Percentiles rank a stretch among this genome's conserved stretches.
phyloP scores from a whole-genome alignment of 306 rosid species.

The Vachellia collinsii region DNA sequence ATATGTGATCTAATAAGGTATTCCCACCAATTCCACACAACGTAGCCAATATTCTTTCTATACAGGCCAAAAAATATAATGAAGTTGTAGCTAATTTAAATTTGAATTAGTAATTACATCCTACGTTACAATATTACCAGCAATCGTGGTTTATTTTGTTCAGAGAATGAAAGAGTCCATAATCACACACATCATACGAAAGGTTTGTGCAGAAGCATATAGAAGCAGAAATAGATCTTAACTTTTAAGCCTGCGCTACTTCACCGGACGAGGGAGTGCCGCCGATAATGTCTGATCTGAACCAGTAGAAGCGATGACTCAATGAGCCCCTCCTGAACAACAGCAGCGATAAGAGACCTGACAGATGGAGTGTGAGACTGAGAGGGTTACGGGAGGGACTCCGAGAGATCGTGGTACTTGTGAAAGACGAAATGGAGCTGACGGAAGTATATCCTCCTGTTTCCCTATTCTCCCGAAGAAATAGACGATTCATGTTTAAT shows the following conservation, averaged over 20 bases:
- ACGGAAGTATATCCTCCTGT: too few species aligned
- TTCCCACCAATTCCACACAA: background rate
- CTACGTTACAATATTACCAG: background rate
- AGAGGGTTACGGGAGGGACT: too few species aligned
- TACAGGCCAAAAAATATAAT: background rate
- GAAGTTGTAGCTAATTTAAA: background rate
- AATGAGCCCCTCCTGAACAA: background rate
- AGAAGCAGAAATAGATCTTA: background rate
- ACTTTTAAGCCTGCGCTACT: background rate
- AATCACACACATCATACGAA: background rate
- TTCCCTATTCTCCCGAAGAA: too few species aligned
- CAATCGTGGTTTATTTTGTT: too few species aligned
- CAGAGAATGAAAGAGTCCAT: too few species aligned
- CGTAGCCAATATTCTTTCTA: background rate
- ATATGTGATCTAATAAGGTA: background rate
- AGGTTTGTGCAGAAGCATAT: too few species aligned
- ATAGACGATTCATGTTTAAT: too few species aligned
- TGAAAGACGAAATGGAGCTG: too few species aligned
- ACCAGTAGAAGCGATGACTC: background rate
- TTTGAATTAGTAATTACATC: background rate
- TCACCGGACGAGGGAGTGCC: background rate
- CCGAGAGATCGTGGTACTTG: too few species aligned
- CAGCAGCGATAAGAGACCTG: background rate
- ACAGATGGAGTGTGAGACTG: background rate
- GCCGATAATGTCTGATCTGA: background rate